Conservation (phyloP, 2,329 filamentous ascomycete genomes). For the Drechslera avenae region DNA sequence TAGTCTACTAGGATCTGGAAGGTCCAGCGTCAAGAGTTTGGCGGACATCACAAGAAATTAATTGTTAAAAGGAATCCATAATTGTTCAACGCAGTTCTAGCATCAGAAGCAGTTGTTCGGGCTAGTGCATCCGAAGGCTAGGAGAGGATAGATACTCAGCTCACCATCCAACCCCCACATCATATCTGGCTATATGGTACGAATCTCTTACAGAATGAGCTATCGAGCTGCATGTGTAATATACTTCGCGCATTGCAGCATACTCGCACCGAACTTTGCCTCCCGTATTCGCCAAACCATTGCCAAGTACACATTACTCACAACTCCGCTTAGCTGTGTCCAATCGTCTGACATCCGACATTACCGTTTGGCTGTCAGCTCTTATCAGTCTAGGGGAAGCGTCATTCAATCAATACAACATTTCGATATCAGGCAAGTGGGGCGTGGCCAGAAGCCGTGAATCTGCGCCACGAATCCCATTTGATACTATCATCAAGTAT, state of each 20-base stretch:
- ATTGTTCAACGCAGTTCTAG: no score
- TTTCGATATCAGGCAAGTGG: conserved; percentile 6
- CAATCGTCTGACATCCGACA: conserved; percentile 23
- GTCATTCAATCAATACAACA: background rate
- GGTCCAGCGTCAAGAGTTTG: no score
- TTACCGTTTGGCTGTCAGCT: conserved; percentile 25
- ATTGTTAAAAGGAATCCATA: no score
- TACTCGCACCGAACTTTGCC: conserved; percentile 11
- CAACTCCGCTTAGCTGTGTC: conserved; percentile 3
- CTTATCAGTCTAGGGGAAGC: conserved; percentile 15
- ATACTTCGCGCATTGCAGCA: conserved; percentile 25
- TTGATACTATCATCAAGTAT: conserved; percentile 10
- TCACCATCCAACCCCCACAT: background rate
- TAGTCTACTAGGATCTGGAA: no score
- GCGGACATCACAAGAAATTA: no score
- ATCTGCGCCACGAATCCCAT: background rate
- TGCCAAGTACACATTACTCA: conserved; percentile 13
- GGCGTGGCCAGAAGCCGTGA: conserved; percentile 12
- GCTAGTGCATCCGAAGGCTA: no score
- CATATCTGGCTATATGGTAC: conserved; percentile 5
- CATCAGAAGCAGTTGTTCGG: no score
- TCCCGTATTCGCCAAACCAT: conserved; percentile 22
- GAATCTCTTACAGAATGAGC: conserved; percentile 8
- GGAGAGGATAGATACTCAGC: no score
- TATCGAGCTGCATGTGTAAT: conserved; percentile 28